Evolutionary conservation across 1,139 yeast genomes (phyloP).

Genomic region (Taphrina communis): DNA sequence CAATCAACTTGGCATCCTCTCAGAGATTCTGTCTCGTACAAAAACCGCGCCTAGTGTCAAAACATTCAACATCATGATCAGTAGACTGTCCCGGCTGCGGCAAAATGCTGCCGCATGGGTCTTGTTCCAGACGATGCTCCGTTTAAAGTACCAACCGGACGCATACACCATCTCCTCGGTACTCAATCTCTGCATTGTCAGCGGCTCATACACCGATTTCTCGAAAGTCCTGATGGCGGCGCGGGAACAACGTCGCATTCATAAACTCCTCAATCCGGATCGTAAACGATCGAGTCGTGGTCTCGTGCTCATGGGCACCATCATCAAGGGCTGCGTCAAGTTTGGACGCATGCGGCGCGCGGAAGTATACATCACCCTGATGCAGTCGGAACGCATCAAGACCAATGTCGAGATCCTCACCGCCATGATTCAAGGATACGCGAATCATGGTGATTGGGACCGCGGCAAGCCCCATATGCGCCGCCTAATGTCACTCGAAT

Average conservation of each 20-base stretch:
- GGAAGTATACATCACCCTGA: slow-evolving; percentile 21
- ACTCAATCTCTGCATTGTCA: slow-evolving; percentile 41
- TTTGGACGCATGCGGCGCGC: slow-evolving; percentile 26
- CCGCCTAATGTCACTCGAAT: neutral
- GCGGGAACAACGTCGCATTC: slow-evolving; percentile 28
- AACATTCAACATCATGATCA: slow-evolving; percentile 44
- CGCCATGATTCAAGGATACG: slow-evolving; percentile 27
- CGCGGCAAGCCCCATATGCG: slow-evolving; percentile 12
- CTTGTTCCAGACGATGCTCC: slow-evolving; percentile 43
- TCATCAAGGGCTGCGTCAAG: slow-evolving; percentile 33
- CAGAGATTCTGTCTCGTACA: slow-evolving; percentile 18
- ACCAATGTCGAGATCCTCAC: slow-evolving; percentile 31
- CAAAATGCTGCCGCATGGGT: slow-evolving; percentile 45
- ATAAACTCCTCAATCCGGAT: neutral
- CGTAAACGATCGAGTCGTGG: slow-evolving; percentile 35
- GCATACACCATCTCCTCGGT: slow-evolving; percentile 41
- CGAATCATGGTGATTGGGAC: slow-evolving; percentile 17
- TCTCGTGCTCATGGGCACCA: slow-evolving; percentile 24
- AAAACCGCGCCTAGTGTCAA: slow-evolving; percentile 41
- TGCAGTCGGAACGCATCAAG: slow-evolving; percentile 23
- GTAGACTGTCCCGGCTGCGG: slow-evolving; percentile 40
- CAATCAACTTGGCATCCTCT: slow-evolving; percentile 19
- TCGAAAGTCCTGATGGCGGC: slow-evolving; percentile 38
- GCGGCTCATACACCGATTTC: slow-evolving; percentile 35
- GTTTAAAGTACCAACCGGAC: slow-evolving; percentile 41